Base-by-base conservation (phyloP, 2,329 filamentous ascomycete species). In the Pseudogymnoascus sp. region DNA sequence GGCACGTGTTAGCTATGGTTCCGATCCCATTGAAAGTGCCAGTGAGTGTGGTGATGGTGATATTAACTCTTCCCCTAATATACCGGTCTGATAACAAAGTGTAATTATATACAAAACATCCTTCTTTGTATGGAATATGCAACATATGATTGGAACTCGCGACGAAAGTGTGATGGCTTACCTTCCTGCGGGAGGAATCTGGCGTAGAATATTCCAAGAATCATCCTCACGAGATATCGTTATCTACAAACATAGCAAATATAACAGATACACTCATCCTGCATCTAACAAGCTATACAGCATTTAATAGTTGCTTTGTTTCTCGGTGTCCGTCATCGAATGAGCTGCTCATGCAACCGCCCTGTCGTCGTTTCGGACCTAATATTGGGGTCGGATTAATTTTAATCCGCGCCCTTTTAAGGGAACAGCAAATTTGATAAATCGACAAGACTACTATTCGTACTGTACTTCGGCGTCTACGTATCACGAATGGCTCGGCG, bases 171-270 rank as follows among this genome's bases (percentile, higher is more conserved):
- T 46, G 24, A 16, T 3, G 43, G 60, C 69, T 68, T 73, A 85
- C 86, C 86, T 79, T 87, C 81, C 70, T 86, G 79, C 14, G 85
- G 84, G 66, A 89, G 82, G 75, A 89, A 89, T 56, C 86, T 80
- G 59, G 87, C 86, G 73, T 88, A 89, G 70, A 89, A 89, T 64
- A 89, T 89, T 68, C 84, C 86, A 72, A 87, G 84, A 62, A 89
- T 89, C 84, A 88, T 87, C 70, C 69, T 50, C 43, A 50, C 12
- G 24, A 28, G 14, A 50, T 50, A 50, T 31, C 24, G 43, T 10
- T 50, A 50, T 50, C 43, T 50, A 50, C 43, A 50, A 50, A 50
- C 43, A 28, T 50, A 50, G 14, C 43, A 50, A 50, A 50, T 50
- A 50, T 50, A 50, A 50, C 43, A 50, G 12, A 16, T 28, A 28